Conservation (phyloP, 129 eudicot genomes). For the Lonicera japonica region DNA sequence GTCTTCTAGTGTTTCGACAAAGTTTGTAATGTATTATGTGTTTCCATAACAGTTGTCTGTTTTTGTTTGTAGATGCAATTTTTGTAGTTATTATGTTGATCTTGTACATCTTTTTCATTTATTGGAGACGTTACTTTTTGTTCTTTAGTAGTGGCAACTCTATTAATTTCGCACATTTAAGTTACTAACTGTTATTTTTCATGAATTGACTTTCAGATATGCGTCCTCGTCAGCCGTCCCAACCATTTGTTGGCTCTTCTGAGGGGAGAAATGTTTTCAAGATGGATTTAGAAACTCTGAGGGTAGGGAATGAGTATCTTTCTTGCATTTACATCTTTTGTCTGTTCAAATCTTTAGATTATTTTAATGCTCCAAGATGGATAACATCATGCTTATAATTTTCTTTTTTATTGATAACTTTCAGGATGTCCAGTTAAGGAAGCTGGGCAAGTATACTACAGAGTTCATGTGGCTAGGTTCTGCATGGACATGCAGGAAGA, state of each 20-base stretch:
- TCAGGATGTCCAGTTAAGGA: conserved; percentile 27
- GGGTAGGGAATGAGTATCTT: conserved; percentile 24
- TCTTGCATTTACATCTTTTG: not conserved
- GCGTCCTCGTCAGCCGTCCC: conserved; percentile 6
- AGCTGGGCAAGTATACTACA: conserved; percentile 13
- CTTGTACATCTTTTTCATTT: not conserved
- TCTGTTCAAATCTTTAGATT: not conserved
- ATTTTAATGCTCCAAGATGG: not conserved
- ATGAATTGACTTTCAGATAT: conserved; percentile 12
- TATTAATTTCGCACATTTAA: not conserved
- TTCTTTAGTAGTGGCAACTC: not conserved
- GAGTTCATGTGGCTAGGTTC: conserved; percentile 68
- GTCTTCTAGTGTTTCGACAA: not conserved
- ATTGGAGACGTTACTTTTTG: not conserved
- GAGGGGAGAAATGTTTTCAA: conserved; percentile 7
- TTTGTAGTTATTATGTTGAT: not conserved
- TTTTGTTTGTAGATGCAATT: not conserved
- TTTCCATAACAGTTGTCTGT: not conserved
- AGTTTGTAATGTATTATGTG: not conserved
- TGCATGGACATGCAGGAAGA: conserved; percentile 57
- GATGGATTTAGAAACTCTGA: conserved; percentile 5
- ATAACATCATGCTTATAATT: not conserved
- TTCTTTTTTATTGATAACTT: not conserved
- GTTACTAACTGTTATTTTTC: not conserved
- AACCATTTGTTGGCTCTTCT: conserved; percentile 1